Evolutionary conservation across 331 rosid species (phyloP).

Genomic region (Quercus tomentella): DNA sequence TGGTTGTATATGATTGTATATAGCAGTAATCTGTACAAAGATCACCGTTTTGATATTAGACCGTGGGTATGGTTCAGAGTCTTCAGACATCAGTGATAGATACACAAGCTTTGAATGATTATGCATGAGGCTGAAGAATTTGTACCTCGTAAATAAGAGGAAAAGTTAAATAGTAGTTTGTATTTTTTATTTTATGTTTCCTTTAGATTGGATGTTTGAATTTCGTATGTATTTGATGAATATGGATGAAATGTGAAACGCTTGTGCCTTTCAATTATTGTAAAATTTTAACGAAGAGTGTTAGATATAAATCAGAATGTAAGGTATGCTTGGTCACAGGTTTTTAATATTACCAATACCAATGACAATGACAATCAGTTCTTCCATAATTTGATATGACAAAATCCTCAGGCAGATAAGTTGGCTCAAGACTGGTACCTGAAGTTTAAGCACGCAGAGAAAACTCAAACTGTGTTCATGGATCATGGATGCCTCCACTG

Average conservation of each 20-base stretch:
- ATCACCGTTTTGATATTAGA: neutral
- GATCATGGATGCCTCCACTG: too few species aligned
- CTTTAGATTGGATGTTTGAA: neutral
- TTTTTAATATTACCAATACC: too few species aligned
- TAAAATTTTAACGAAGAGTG: too few species aligned
- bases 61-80: neutral
- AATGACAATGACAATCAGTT: too few species aligned
- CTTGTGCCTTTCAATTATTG: too few species aligned
- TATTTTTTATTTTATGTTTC: neutral
- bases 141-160: slow-evolving; percentile 20
- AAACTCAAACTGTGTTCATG: too few species aligned
- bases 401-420: too few species aligned
- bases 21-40: neutral
- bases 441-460: too few species aligned
- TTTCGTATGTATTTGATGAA: neutral
- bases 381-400: too few species aligned
- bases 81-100: neutral
- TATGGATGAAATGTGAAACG: neutral
- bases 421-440: too few species aligned
- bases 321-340: too few species aligned
- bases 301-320: too few species aligned
- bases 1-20: slow-evolving; percentile 10
- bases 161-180: neutral
- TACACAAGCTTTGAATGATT: neutral
- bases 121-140: slow-evolving; percentile 19